These are phyloP conservation scores for Paulownia fortunei DNA, from an alignment of 257 asterid species.

Conservation along the genomic window DNA sequence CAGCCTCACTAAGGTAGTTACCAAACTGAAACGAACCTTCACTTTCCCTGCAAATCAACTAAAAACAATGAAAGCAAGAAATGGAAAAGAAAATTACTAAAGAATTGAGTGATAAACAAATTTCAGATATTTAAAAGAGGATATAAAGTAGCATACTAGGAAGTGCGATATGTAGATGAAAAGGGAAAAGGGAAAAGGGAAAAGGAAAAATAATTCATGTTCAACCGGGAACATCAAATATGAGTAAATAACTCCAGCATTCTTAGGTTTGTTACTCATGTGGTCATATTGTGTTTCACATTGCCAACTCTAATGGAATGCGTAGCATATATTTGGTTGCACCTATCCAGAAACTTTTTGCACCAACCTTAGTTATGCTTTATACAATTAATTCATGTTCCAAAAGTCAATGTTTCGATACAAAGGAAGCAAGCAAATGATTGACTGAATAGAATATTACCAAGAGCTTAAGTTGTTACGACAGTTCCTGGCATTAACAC, in stretches of 20 bases:
- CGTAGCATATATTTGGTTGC: not conserved
- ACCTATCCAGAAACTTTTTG: not conserved
- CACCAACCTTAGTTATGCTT: not conserved
- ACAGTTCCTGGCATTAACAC: not conserved
- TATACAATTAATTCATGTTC: not conserved
- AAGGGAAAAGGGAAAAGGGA: not conserved
- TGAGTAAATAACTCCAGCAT: not conserved
- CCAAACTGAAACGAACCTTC: slow-evolving; percentile 82
- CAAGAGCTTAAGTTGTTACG: not conserved
- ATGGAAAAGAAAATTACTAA: not conserved
- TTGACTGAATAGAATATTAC: not conserved
- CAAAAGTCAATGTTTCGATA: not conserved
- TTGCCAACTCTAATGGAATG: not conserved
- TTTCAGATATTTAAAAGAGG: slow-evolving; percentile 5
- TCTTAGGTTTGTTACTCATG: not conserved
- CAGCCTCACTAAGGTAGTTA: slow-evolving; percentile 71
- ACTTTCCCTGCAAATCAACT: slow-evolving; percentile 72
- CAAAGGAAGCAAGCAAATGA: not conserved
- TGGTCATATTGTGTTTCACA: not conserved
- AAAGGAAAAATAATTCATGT: not conserved
- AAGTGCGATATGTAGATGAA: not conserved
- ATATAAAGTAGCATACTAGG: not conserved
- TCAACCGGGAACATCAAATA: not conserved
- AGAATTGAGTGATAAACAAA: slow-evolving; percentile 1
- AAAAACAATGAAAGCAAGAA: slow-evolving; percentile 15